A percentile compares a stretch with the other conserved stretches of the same genome.
Conservation (phyloP, 1,284 basidiomycete species). For the Chalciporus sp. region DNA sequence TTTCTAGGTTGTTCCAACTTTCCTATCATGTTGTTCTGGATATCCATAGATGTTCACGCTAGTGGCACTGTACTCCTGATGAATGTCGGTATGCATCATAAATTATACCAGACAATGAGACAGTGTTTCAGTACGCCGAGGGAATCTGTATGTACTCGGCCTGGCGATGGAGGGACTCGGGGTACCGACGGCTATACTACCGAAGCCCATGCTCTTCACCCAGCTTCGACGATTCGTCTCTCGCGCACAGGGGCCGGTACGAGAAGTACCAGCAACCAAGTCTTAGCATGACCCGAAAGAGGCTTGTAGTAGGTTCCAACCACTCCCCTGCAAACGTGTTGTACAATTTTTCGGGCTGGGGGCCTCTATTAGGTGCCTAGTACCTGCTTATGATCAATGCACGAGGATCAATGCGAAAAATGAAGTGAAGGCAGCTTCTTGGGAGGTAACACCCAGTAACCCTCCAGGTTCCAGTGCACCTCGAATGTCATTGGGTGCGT, state of each 20-base stretch:
- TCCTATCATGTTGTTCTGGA: not conserved
- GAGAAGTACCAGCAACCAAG: slow-evolving; percentile 19
- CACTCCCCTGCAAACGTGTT: slow-evolving; percentile 39
- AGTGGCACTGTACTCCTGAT: no score
- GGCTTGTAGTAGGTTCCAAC: slow-evolving; percentile 37
- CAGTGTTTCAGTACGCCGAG: no score
- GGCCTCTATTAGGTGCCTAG: no score
- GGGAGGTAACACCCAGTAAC: no score
- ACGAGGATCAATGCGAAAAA: no score
- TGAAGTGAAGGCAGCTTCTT: no score
- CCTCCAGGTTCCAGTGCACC: no score
- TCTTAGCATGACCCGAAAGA: slow-evolving; percentile 31
- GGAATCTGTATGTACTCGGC: slow-evolving; percentile 22
- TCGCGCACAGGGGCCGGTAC: slow-evolving; percentile 32
- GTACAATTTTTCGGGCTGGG: no score
- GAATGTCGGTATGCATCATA: no score
- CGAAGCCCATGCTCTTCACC: slow-evolving; percentile 39
- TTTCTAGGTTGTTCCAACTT: not conserved
- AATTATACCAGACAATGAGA: no score
- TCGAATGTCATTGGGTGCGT: no score
- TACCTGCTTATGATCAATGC: no score
- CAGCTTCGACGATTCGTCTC: slow-evolving; percentile 45
- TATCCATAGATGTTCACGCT: not conserved
- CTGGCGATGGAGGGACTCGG: slow-evolving; percentile 32
- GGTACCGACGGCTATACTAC: slow-evolving; percentile 32